Evolutionary conservation across 2,329 filamentous ascomycete species (phyloP), one percentile per base, ranked within the genome.

Genomic region (Amesomyces nigricolor): DNA sequence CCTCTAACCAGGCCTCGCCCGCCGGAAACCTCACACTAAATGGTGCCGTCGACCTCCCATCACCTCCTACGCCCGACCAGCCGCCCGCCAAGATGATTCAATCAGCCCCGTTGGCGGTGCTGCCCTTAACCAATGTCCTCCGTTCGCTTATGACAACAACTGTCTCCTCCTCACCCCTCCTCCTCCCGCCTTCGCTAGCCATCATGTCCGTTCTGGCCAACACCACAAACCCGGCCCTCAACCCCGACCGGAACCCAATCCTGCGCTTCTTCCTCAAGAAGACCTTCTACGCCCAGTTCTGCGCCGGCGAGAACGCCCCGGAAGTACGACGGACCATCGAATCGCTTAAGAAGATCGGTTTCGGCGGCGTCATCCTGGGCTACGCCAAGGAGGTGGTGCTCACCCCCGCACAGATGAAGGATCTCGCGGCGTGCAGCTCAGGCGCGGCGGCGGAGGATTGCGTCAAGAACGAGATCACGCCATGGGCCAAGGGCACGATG

Each of bases 251-350:
- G 51, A 96, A 95, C 67, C 82, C 82, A 0, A 46, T 92, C 1
- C 77, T 95, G 14, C 80, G 83, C 43, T 81, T 76, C 57, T 67
- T 91, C 42, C 75, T 96, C 48, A 90, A 91, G 68, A 81, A 85
- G 67, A 95, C 89, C 0, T 91, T 96, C 65, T 96, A 96, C 69
- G 83, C 85, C 22, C 91, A 96, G 65, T 96, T 95, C 71, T 96
- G 91, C 70, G 89, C 89, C 0, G 91, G 91, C 29, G 87, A 91
- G 71, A 87, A 81, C 47, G 76, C 79, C 0, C 64, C 69, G 1
- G 88, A 96, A 70, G 86, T 95, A 2, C 74, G 76, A 42, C 71
- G 68, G 30, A 91, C 87, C 0, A 81, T 90, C 30, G 67, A 77
- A 1, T 74, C 78, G 2, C 76, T 95, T 9, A 88, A 89, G 69